Evolutionary conservation across 441 rosid genomes (phyloP).

Genomic region (Eruca vesicaria): DNA sequence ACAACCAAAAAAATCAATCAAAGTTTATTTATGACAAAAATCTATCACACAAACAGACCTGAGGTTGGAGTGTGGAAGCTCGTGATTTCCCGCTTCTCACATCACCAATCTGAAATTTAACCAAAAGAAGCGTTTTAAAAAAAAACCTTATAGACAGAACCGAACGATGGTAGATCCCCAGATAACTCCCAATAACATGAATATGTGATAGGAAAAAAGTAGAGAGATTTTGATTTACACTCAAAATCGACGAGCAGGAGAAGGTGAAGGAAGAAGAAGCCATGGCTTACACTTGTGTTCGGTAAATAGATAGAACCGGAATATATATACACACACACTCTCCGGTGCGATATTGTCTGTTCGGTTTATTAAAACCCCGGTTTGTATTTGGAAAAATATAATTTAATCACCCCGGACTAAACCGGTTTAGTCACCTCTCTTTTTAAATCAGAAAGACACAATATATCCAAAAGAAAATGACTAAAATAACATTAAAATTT

Average conservation of each 20-base stretch:
- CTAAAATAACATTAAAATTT: too few species aligned
- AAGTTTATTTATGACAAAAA: background rate
- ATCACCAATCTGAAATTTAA: conserved; percentile 34
- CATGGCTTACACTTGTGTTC: conserved; percentile 24
- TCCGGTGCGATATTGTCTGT: background rate
- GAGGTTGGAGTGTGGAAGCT: conserved; percentile 18
- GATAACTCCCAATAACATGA: too few species aligned
- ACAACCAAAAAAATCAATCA: background rate
- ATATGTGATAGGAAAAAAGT: too few species aligned
- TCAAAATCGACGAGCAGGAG: conserved; percentile 29
- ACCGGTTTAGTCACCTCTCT: background rate
- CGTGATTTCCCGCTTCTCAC: conserved; percentile 18
- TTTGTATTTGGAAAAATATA: background rate
- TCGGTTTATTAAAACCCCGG: conserved; percentile 1
- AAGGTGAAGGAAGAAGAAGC: conserved; percentile 19
- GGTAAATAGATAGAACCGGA: conserved; percentile 23
- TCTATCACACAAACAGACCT: conserved; percentile 31
- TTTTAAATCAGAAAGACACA: too few species aligned
- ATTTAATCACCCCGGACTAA: too few species aligned
- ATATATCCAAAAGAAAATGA: too few species aligned
- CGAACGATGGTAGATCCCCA: too few species aligned
- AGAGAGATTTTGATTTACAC: conserved; percentile 18
- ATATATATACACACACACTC: background rate
- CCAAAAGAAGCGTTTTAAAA: background rate
- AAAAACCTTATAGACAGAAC: too few species aligned